Conservation (phyloP, 805 yeast species). For the Brettanomyces naardenensis region DNA sequence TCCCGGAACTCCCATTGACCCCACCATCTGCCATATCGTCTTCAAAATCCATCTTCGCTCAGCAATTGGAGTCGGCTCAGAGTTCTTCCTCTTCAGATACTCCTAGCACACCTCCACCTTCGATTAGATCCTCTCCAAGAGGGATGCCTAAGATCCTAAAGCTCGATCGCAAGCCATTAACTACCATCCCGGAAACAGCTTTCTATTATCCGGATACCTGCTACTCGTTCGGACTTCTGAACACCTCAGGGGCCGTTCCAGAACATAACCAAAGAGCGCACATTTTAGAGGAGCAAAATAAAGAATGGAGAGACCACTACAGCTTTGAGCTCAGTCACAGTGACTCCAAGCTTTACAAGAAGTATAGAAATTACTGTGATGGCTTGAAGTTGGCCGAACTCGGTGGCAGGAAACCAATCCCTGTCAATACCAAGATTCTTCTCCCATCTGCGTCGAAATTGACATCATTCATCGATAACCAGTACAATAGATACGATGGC, state of each 20-base stretch:
- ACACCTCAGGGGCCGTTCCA: constrained; percentile 14
- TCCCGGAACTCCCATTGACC: constrained; percentile 18
- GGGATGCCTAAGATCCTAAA: constrained; percentile 13
- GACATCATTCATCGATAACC: constrained; percentile 18
- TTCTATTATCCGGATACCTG: constrained; percentile 29
- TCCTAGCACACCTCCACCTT: constrained; percentile 22
- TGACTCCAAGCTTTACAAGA: constrained; percentile 30
- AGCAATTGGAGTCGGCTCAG: not conserved
- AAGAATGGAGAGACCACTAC: constrained; percentile 37
- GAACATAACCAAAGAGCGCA: constrained; percentile 28
- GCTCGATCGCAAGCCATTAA: constrained; percentile 11
- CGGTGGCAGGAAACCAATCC: not conserved
- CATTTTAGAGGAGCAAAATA: constrained; percentile 25
- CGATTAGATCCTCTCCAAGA: constrained; percentile 18
- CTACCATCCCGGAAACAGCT: constrained; percentile 16
- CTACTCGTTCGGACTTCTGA: constrained; percentile 23
- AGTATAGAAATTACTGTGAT: constrained; percentile 29
- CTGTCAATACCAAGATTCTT: constrained; percentile 3
- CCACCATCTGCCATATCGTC: constrained; percentile 13
- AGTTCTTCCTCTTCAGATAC: constrained; percentile 1
- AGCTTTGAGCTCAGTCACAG: constrained; percentile 33
- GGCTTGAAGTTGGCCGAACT: constrained; percentile 8
- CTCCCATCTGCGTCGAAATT: constrained; percentile 14
- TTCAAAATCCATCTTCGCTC: not conserved
- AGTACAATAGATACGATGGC: constrained; percentile 16